These are phyloP conservation scores for Amaranthus palmeri DNA, from an alignment of 148 eudicot genomes.

Conservation along the genomic window DNA sequence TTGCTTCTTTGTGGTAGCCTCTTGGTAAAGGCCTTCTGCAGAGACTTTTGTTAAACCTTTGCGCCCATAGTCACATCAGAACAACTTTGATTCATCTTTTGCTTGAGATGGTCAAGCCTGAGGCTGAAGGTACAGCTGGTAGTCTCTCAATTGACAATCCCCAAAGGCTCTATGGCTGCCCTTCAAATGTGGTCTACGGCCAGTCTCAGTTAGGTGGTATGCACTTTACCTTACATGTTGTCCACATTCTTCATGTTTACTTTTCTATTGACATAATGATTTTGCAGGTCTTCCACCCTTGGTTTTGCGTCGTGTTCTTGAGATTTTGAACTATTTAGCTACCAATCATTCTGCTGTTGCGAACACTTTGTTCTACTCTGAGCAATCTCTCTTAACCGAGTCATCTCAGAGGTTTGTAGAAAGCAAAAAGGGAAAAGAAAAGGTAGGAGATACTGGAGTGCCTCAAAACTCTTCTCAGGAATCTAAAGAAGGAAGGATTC, in stretches of 20 bases:
- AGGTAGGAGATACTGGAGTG: conserved; percentile 44
- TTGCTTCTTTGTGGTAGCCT: conserved; percentile 52
- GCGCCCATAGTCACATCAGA: conserved; percentile 81
- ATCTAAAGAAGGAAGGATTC: conserved; percentile 41
- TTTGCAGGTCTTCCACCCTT: conserved; percentile 89
- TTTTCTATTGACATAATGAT: conserved; percentile 21
- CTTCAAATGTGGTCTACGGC: conserved; percentile 79
- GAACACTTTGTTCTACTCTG: conserved; percentile 65
- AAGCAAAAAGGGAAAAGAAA: conserved; percentile 56
- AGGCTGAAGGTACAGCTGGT: conserved; percentile 43
- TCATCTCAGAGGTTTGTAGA: conserved; percentile 31
- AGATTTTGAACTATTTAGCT: conserved; percentile 82
- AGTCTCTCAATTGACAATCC: conserved; percentile 50
- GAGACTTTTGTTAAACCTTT: conserved; percentile 77
- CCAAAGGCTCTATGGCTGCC: conserved; percentile 93
- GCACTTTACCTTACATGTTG: conserved; percentile 11
- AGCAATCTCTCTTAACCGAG: conserved; percentile 47
- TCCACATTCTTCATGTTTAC: neutral
- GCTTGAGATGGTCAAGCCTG: conserved; percentile 73
- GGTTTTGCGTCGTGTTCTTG: conserved; percentile 85
- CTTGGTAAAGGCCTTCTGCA: conserved; percentile 96
- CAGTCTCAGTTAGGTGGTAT: conserved; percentile 90
- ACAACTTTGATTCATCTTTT: conserved; percentile 63
- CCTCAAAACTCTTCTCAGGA: conserved; percentile 24
- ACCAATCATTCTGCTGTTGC: conserved; percentile 93